Percentiles rank a stretch among this genome's conserved stretches.
phyloP scores from a whole-genome alignment of 495 filamentous ascomycete genomes.

The Jackrogersella multiformis region DNA sequence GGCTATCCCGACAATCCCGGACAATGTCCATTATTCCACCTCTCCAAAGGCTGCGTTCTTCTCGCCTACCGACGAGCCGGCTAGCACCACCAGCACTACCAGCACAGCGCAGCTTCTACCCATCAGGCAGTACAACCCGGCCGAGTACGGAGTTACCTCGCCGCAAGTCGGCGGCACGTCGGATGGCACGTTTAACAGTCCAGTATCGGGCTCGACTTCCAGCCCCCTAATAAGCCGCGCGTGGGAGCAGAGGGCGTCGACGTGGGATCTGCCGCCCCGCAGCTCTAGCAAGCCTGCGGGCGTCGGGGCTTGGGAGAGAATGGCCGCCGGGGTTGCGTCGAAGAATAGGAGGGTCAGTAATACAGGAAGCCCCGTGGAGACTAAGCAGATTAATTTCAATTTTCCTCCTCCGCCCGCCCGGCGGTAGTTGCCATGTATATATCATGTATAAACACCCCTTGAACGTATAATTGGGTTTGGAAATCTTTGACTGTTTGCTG shows the following conservation, averaged over 20 bases:
- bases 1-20: slow-evolving; percentile 41
- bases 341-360: slow-evolving; percentile 40
- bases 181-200: slow-evolving; percentile 42
- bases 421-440: slow-evolving; percentile 21
- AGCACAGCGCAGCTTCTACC: slow-evolving; percentile 50
- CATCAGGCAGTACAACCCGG: slow-evolving; percentile 51
- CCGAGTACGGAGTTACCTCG: slow-evolving; percentile 49
- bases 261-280: slow-evolving; percentile 30
- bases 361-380: slow-evolving; percentile 46
- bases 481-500: too few relatives aligned
- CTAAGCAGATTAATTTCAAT: slow-evolving; percentile 40
- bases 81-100: slow-evolving; percentile 47
- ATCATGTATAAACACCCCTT: too few relatives aligned
- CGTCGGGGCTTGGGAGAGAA: slow-evolving; percentile 34
- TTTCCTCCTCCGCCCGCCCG: slow-evolving; percentile 44
- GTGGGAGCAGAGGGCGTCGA: slow-evolving; percentile 30
- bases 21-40: slow-evolving; percentile 46
- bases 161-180: slow-evolving; percentile 28
- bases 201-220: slow-evolving; percentile 45
- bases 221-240: slow-evolving; percentile 49
- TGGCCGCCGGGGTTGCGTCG: slow-evolving; percentile 19
- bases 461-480: too few relatives aligned
- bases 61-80: slow-evolving; percentile 45
- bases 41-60: slow-evolving; percentile 45
- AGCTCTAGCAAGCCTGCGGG: slow-evolving; percentile 20